phyloP scores from a whole-genome alignment of 2,329 filamentous ascomycete species.

The Bipolaris cookei region DNA sequence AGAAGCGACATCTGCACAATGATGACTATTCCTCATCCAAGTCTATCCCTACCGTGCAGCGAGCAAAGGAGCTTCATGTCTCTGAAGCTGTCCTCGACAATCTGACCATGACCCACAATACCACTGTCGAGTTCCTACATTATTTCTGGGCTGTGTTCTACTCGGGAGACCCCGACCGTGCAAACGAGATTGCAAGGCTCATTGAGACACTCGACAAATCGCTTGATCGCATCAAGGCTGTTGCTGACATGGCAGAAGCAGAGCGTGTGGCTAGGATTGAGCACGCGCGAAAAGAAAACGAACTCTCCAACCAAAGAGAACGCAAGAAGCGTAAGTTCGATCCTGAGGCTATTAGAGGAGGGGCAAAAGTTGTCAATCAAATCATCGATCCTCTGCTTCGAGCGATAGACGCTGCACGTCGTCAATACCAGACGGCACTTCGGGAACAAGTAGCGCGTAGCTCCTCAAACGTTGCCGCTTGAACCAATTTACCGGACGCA shows the following conservation, averaged over 20 bases:
- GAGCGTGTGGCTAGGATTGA: slow-evolving; percentile 72
- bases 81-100: slow-evolving; percentile 62
- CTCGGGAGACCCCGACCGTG: slow-evolving; percentile 82
- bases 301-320: slow-evolving; percentile 72
- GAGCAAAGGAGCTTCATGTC: slow-evolving; percentile 44
- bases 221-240: slow-evolving; percentile 76
- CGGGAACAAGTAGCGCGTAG: slow-evolving; percentile 59
- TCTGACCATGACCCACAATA: slow-evolving; percentile 81
- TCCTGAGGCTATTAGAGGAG: slow-evolving; percentile 72
- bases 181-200: slow-evolving; percentile 79
- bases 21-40: slow-evolving; percentile 45
- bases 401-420: slow-evolving; percentile 72
- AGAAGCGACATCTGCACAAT: slow-evolving; percentile 65
- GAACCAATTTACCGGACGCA: not conserved
- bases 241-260: slow-evolving; percentile 79
- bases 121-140: slow-evolving; percentile 92
- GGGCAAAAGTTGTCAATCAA: slow-evolving; percentile 74
- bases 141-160: slow-evolving; percentile 96
- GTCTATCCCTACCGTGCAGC: slow-evolving; percentile 32
- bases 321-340: slow-evolving; percentile 76
- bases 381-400: slow-evolving; percentile 76
- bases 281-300: slow-evolving; percentile 71
- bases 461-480: slow-evolving; percentile 3
- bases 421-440: slow-evolving; percentile 74
- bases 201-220: slow-evolving; percentile 82